Base-by-base conservation (phyloP, 306 rosid genomes). In the Alnus rubra region DNA sequence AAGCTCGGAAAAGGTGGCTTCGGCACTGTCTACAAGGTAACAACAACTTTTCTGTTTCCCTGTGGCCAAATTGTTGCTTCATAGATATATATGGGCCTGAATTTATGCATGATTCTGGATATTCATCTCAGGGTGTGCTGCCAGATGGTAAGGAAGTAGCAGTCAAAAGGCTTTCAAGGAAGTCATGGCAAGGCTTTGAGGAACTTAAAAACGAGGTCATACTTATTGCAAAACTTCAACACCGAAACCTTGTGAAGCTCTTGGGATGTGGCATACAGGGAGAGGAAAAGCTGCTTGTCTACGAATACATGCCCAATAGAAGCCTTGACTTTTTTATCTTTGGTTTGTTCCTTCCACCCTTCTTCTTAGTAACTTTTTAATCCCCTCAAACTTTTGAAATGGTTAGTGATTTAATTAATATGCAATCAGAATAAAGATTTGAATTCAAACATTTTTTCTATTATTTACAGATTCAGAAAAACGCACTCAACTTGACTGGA, bases 1-100 rank as follows among this genome's bases (percentile, higher is more conserved):
- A 88, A 87, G 89, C 79, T 90, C 67, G 91, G 92, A 55, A 79
- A 85, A 81, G 94, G 94, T 42, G 94, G 94, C 45, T 90, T 90
- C 80, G 95, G 95, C 16, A 55, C 82, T 13, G 90, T 90, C 56
- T 83, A 86, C 82, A 78, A 86, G 89, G 71, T 88, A 73, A 76
- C 44, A 13, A 16, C 18, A 16, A 4, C 51, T 33, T 7, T 14
- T 44, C 18, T 48, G 5, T 4, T 76, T 50, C n/a, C 2, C 4
- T 13, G 28, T n/a, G 51, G 82, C 81, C 54, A 31, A 23, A 9
- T 15, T 6, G 23, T 67, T 49, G 37, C 52, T 60, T 6, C 54
- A 48, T 28, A 23, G 28, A 23, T 23, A 23, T 23, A 45, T 1
- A 1, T 71, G 45, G 52, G 14, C 3, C 45, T 9, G 54, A 54